These are phyloP conservation scores for Lactifluus subvellereus DNA, from an alignment of 768 basidiomycete species.

Conservation along the genomic window DNA sequence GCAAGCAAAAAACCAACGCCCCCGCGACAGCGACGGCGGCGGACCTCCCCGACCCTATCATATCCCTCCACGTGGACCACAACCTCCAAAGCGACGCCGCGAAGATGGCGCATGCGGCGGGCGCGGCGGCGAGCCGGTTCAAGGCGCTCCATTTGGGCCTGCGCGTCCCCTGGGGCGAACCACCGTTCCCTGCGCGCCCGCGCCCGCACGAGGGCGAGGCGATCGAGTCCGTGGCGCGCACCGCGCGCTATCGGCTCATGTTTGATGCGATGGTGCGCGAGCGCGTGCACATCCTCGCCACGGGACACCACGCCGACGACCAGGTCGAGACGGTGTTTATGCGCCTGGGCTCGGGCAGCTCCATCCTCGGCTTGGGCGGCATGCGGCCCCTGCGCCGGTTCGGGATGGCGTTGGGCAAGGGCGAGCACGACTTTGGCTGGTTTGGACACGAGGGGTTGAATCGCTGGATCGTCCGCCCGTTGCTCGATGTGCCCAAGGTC, in stretches of 20 bases:
- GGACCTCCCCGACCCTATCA: conserved; percentile 24
- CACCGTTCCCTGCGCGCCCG: conserved; percentile 48
- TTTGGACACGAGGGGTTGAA: conserved; percentile 54
- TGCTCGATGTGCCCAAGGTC: conserved; percentile 67
- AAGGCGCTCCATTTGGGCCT: conserved; percentile 44
- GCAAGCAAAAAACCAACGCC: conserved; percentile 19
- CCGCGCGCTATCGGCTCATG: conserved; percentile 50
- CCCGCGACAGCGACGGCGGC: conserved; percentile 18
- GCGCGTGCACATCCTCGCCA: conserved; percentile 43
- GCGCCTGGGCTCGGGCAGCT: conserved; percentile 55
- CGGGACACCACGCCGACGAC: conserved; percentile 79
- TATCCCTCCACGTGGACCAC: conserved; percentile 68
- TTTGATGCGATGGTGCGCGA: conserved; percentile 41
- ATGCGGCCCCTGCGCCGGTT: conserved; percentile 65
- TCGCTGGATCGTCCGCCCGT: conserved; percentile 66
- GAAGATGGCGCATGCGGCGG: conserved; percentile 49
- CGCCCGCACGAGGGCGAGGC: conserved; percentile 36
- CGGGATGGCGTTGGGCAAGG: conserved; percentile 60
- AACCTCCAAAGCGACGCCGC: conserved; percentile 53
- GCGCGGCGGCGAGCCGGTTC: conserved; percentile 36
- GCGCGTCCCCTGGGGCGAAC: conserved; percentile 52
- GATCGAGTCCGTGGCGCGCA: conserved; percentile 54
- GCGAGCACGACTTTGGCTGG: conserved; percentile 33
- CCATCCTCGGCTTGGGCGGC: conserved; percentile 52
- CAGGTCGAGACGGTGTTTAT: conserved; percentile 78